phyloP scores from a whole-genome alignment of 805 yeast species.

The Naumovozyma dairenensis region DNA sequence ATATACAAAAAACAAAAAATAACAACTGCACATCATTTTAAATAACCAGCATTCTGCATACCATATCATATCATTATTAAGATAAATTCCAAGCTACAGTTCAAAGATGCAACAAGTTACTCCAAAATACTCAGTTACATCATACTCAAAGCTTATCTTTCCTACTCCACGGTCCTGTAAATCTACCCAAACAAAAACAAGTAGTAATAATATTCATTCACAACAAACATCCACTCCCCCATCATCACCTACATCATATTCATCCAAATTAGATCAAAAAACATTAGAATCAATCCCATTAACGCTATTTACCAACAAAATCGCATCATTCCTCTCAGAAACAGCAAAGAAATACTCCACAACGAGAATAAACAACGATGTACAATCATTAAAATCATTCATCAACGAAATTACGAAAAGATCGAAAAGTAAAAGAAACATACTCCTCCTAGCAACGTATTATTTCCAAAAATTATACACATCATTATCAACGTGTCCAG shows the following conservation, averaged over 20 bases:
- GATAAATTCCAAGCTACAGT: too few relatives aligned
- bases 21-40: too few relatives aligned
- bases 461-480: conserved; percentile 11
- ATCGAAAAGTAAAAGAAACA: conserved; percentile 16
- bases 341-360: conserved; percentile 9
- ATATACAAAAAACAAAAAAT: too few relatives aligned
- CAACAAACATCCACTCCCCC: too few relatives aligned
- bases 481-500: background rate
- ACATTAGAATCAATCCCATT: too few relatives aligned
- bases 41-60: too few relatives aligned
- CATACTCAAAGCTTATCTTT: too few relatives aligned
- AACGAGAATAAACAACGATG: conserved; percentile 14
- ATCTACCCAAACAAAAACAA: too few relatives aligned
- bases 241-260: background rate
- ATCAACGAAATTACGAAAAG: conserved; percentile 18
- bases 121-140: too few relatives aligned
- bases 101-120: conserved; percentile 1
- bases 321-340: conserved; percentile 12
- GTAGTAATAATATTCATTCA: too few relatives aligned
- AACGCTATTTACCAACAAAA: conserved; percentile 2
- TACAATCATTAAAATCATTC: conserved; percentile 7
- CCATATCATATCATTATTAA: background rate
- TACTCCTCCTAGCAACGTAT: conserved; percentile 12
- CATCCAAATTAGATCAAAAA: too few relatives aligned
- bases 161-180: too few relatives aligned